Conservation (phyloP, 768 basidiomycete species). For the Daedaleopsis sinensis region DNA sequence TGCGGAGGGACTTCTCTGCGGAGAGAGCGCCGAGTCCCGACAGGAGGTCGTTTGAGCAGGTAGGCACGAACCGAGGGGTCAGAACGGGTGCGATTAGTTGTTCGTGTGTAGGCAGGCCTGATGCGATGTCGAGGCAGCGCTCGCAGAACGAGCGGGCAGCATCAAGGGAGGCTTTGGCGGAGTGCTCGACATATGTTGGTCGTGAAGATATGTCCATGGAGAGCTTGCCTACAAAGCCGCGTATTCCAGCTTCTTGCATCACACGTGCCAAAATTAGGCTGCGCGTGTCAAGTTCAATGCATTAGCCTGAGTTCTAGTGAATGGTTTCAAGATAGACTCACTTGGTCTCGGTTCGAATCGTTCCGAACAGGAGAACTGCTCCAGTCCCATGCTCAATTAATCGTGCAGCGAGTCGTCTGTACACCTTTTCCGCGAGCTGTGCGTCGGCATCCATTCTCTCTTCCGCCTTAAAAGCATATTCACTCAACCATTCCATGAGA, state of each 20-base stretch:
- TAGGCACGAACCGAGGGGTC: slow-evolving; percentile 90
- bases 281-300: not conserved
- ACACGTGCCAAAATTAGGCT: slow-evolving; percentile 79
- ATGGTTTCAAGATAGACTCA: slow-evolving; percentile 38
- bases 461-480: slow-evolving; percentile 84
- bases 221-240: slow-evolving; percentile 87
- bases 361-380: slow-evolving; percentile 79
- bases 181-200: slow-evolving; percentile 70
- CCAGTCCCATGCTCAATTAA: slow-evolving; percentile 78
- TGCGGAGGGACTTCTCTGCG: slow-evolving; percentile 43
- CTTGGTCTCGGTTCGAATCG: slow-evolving; percentile 84
- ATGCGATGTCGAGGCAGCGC: slow-evolving; percentile 45
- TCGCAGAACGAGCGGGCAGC: slow-evolving; percentile 61
- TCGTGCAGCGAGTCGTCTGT: slow-evolving; percentile 64
- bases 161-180: slow-evolving; percentile 49
- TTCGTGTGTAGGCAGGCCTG: slow-evolving; percentile 43
- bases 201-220: slow-evolving; percentile 85
- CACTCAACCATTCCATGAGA: slow-evolving; percentile 81
- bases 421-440: slow-evolving; percentile 64
- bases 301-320: not conserved
- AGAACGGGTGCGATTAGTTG: slow-evolving; percentile 78
- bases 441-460: slow-evolving; percentile 68
- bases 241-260: slow-evolving; percentile 72
- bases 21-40: slow-evolving; percentile 62
- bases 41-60: slow-evolving; percentile 77